phyloP scores from a whole-genome alignment of 768 basidiomycete species.

The Tricholoma hemisulphureum region DNA sequence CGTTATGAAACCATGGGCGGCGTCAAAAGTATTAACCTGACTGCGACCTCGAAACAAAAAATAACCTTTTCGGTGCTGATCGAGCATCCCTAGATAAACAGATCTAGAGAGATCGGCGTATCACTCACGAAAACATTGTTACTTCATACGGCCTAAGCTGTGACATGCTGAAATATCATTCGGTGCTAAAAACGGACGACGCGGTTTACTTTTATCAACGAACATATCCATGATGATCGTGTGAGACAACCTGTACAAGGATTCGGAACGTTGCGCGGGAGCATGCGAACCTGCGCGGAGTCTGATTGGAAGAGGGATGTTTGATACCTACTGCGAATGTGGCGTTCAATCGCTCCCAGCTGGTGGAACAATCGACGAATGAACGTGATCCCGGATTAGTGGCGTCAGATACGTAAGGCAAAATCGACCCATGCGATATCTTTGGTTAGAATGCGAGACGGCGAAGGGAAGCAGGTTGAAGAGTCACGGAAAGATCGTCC shows the following conservation, averaged over 20 bases:
- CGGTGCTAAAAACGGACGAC: neutral
- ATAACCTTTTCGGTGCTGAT: constrained; percentile 1
- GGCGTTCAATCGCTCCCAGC: constrained; percentile 17
- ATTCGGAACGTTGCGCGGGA: constrained; percentile 12
- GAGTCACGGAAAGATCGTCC: constrained; percentile 26
- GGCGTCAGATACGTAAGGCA: constrained; percentile 44
- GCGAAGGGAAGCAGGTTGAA: constrained; percentile 23
- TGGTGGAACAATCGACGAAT: constrained; percentile 19
- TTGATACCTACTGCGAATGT: constrained; percentile 22
- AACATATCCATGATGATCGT: constrained; percentile 19
- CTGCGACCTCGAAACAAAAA: neutral
- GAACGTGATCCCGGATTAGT: constrained; percentile 39
- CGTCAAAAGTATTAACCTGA: neutral
- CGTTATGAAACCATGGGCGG: neutral
- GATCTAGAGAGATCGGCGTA: neutral
- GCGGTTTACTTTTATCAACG: constrained; percentile 20
- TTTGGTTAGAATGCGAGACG: constrained; percentile 26
- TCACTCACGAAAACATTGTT: neutral
- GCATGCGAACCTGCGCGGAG: constrained; percentile 16
- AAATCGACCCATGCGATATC: constrained; percentile 28
- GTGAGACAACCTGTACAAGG: constrained; percentile 15
- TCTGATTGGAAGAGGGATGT: constrained; percentile 28
- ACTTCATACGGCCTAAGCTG: neutral
- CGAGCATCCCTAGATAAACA: neutral
- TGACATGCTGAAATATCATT: constrained; percentile 2